phyloP scores from a whole-genome alignment of 2,329 filamentous ascomycete genomes.

The Nemania bipapillata region DNA sequence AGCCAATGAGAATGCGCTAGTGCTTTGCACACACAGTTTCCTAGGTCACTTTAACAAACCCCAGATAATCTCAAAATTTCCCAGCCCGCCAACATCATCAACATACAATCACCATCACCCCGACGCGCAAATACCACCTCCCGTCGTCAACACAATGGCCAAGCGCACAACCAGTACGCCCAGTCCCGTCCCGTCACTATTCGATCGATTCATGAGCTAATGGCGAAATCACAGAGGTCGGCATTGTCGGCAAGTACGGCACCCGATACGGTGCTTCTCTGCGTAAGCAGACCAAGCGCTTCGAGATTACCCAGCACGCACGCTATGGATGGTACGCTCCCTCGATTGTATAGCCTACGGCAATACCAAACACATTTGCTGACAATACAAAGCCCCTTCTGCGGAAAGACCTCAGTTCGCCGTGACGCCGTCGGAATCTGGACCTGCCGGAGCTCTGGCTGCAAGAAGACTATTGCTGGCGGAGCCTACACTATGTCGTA shows the following conservation, averaged over 20 bases:
- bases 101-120: slow-evolving; percentile 26
- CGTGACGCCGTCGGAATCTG: slow-evolving; percentile 94
- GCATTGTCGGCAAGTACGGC: slow-evolving; percentile 41
- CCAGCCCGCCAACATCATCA: slow-evolving; percentile 35
- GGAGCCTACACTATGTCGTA: slow-evolving; percentile 97
- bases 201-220: slow-evolving; percentile 22
- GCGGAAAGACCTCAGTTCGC: slow-evolving; percentile 88
- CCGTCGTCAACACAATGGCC: slow-evolving; percentile 37
- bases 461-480: slow-evolving; percentile 92
- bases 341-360: slow-evolving; percentile 4
- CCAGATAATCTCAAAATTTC: slow-evolving; percentile 35
- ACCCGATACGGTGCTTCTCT: slow-evolving; percentile 89
- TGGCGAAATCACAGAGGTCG: slow-evolving; percentile 59
- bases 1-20: slow-evolving; percentile 28
- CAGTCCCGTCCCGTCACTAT: not conserved
- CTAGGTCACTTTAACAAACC: slow-evolving; percentile 31
- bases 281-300: slow-evolving; percentile 99
- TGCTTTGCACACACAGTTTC: slow-evolving; percentile 35
- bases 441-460: slow-evolving; percentile 94
- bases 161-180: slow-evolving; percentile 38
- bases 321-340: slow-evolving; percentile 66
- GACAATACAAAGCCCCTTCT: slow-evolving; percentile 75
- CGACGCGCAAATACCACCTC: slow-evolving; percentile 31
- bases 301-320: slow-evolving; percentile 99
- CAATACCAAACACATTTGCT: slow-evolving; percentile 12